Percentiles rank a stretch among this genome's conserved stretches.
These are phyloP conservation scores for Quercus variabilis DNA, from an alignment of 306 rosid species.

Conservation along the genomic window DNA sequence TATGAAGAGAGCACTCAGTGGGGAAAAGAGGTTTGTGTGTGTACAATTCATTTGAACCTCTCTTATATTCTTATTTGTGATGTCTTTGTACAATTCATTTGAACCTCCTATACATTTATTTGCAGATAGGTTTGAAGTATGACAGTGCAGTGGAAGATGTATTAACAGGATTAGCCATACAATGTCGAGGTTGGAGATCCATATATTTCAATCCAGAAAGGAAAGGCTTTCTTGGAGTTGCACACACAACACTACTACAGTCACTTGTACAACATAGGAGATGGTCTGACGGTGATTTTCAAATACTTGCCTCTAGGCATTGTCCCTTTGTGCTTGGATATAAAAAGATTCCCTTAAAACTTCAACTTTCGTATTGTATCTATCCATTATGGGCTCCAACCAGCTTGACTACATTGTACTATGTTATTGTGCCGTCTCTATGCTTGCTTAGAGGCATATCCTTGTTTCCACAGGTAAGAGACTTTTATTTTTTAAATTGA, in stretches of 20 bases:
- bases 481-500: neutral
- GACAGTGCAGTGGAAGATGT: conserved; percentile 14
- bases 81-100: too few relatives aligned
- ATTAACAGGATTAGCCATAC: conserved; percentile 12
- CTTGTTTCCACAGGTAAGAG: conserved; percentile 10
- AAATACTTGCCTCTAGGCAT: neutral
- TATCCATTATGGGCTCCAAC: neutral
- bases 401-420: neutral
- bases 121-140: conserved; percentile 21
- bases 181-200: conserved; percentile 25
- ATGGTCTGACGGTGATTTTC: neutral
- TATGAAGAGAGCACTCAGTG: neutral
- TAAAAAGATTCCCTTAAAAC: neutral
- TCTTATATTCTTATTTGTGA: neutral
- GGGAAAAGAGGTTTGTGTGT: neutral
- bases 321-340: conserved; percentile 1
- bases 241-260: neutral
- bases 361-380: neutral
- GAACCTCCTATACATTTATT: neutral
- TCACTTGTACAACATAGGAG: neutral
- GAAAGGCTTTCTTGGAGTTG: conserved; percentile 1
- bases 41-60: too few relatives aligned
- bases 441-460: conserved; percentile 8
- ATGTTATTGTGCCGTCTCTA: neutral
- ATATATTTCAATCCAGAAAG: neutral